These are phyloP conservation scores for Nakazawaea pomicola DNA, from an alignment of 805 yeast species.

Conservation along the genomic window DNA sequence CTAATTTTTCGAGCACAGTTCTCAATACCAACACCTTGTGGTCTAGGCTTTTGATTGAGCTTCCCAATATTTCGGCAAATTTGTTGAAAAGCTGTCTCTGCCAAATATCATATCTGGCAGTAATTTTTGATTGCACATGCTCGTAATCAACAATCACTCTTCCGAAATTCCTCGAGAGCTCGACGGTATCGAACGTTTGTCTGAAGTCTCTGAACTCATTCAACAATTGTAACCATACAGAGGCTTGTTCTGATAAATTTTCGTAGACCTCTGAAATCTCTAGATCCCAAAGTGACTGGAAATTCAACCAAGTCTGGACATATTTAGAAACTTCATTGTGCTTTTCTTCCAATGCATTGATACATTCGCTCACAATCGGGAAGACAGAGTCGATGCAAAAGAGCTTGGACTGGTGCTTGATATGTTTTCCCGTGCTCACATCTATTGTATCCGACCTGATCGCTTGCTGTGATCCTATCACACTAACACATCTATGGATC, in stretches of 20 bases:
- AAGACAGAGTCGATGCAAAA: conserved; percentile 2
- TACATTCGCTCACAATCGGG: conserved; percentile 15
- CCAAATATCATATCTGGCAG: conserved; percentile 51
- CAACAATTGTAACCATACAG: conserved; percentile 44
- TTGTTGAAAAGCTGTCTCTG: conserved; percentile 37
- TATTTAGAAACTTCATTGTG: conserved; percentile 30
- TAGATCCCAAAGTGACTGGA: conserved; percentile 59
- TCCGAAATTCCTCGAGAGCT: conserved; percentile 35
- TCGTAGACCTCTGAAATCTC: conserved; percentile 34
- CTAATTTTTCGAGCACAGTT: conserved; percentile 29
- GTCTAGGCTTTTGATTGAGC: conserved; percentile 26
- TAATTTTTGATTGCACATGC: conserved; percentile 47
- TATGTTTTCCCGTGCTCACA: conserved; percentile 1
- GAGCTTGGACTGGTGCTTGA: neutral
- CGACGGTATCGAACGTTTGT: conserved; percentile 45
- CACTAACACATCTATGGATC: conserved; percentile 20
- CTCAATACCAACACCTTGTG: conserved; percentile 28
- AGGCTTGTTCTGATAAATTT: conserved; percentile 29
- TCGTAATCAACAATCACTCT: conserved; percentile 37
- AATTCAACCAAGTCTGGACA: conserved; percentile 44
- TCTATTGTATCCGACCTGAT: conserved; percentile 22
- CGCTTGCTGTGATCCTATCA: conserved; percentile 22
- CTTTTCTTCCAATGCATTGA: conserved; percentile 28
- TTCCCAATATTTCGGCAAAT: conserved; percentile 35
- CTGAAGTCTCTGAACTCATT: conserved; percentile 39